phyloP scores from a whole-genome alignment of 2,329 filamentous ascomycete genomes.

The Hypoxylon sp. region DNA sequence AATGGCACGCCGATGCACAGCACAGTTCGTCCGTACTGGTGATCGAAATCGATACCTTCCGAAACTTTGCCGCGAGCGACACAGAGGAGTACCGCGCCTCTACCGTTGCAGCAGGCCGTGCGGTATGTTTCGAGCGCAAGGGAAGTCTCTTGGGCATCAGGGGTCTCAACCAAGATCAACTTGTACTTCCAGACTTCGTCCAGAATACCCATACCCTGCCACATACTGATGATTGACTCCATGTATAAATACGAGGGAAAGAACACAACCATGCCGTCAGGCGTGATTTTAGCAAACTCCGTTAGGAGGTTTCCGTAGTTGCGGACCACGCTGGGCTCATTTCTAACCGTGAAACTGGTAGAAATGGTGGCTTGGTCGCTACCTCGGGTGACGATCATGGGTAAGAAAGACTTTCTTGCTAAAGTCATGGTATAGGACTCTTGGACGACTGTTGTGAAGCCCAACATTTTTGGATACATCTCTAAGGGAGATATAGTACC shows the following conservation, averaged over 20 bases:
- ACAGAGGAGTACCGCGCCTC: constrained; percentile 91
- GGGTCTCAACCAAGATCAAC: constrained; percentile 96
- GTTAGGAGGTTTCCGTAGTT: constrained; percentile 95
- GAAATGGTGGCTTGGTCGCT: constrained; percentile 94
- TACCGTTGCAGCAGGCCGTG: constrained; percentile 96
- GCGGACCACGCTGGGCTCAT: constrained; percentile 94
- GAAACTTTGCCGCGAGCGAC: constrained; percentile 97
- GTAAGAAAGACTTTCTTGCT: constrained; percentile 92
- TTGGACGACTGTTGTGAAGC: constrained; percentile 91
- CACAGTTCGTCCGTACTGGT: constrained; percentile 96
- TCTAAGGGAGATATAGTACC: constrained; percentile 96
- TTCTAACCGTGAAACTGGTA: constrained; percentile 93
- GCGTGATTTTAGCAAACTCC: constrained; percentile 95
- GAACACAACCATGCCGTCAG: constrained; percentile 98
- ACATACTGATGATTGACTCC: constrained; percentile 99
- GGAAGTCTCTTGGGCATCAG: constrained; percentile 96
- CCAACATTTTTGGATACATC: constrained; percentile 99
- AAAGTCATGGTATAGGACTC: constrained; percentile 99
- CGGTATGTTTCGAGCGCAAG: constrained; percentile 96
- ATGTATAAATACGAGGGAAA: constrained; percentile 99
- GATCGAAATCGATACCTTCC: constrained; percentile 99
- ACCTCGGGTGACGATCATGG: constrained; percentile 96
- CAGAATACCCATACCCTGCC: constrained; percentile 98
- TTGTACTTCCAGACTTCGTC: constrained; percentile 99
- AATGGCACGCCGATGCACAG: constrained; percentile 97